Evolutionary conservation across 352 stramenopile species (phyloP), one percentile per base, ranked within the genome.

Genomic region (Elongisporangium anandrum): DNA sequence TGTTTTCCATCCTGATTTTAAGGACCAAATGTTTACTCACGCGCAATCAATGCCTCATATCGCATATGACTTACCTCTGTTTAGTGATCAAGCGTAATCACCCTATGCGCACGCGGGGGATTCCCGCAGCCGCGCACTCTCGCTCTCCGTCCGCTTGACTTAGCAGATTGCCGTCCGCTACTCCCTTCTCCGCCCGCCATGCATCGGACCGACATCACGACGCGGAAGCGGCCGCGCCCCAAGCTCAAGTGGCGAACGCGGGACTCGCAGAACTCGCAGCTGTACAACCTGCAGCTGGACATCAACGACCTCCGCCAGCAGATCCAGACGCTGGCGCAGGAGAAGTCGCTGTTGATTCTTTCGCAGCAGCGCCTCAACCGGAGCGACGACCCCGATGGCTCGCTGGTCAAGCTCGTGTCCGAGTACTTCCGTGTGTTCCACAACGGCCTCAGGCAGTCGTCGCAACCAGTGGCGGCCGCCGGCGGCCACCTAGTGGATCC

Each of bases 371-470:
- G 38, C 21, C 61, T 88, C 23, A 82, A 82, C 52, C 68, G 69
- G 19, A 68, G 62, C 10, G 71, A 85, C 50, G 65, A 75, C 8
- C 15, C 61, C 20, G 75, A 82, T 54, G 78, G 75, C 1, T 78
- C 71, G 29, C 85, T 73, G 56, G 65, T 77, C 38, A 78, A 79
- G 49, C 62, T 61, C 1, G 69, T 90, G 24, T 60, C 64, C 49
- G 78, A 88, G 54, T 90, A 90, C 48, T 75, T 81, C 58, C 70
- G 62, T 4, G 68, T 90, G 24, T 88, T 88, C 52, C 61, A 75
- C 54, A 66, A 79, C 45, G 80, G 80, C 23, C 49, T 10, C 4
- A 9, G 8, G 16, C 4, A 4, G 39, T 7, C 16, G 38, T 23
- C 9, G 29, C 12, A 10, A 34, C 34, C n/a, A n/a, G 59, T 57